Conservation (phyloP, 2,329 filamentous ascomycete genomes). For the Lachnum nothofagi region DNA sequence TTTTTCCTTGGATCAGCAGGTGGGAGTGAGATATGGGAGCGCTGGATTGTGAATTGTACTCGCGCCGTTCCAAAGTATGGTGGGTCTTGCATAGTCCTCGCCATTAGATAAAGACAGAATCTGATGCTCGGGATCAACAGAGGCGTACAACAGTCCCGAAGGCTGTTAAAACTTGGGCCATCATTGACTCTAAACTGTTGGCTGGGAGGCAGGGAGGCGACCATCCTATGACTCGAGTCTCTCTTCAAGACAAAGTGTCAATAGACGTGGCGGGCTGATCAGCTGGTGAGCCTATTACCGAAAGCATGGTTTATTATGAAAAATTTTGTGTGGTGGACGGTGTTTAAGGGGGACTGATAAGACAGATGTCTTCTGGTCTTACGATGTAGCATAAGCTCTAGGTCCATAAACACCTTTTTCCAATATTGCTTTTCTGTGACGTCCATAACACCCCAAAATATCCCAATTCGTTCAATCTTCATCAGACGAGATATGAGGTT, state of each 20-base stretch:
- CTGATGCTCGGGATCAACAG: constrained; percentile 26
- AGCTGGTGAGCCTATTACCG: constrained; percentile 21
- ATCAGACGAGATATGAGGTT: constrained; percentile 18
- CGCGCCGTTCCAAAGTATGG: constrained; percentile 20
- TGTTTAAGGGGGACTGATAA: constrained; percentile 11
- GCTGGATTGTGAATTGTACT: constrained; percentile 24
- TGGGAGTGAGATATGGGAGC: constrained; percentile 17
- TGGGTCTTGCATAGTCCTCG: constrained; percentile 29
- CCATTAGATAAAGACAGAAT: constrained; percentile 20
- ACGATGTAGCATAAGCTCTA: constrained; percentile 28
- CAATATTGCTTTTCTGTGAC: background rate
- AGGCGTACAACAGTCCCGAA: constrained; percentile 24
- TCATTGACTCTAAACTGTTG: constrained; percentile 27
- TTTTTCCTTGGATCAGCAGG: constrained; percentile 25
- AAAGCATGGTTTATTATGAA: constrained; percentile 18
- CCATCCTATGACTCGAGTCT: constrained; percentile 27
- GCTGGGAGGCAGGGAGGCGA: constrained; percentile 32
- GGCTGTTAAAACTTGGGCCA: constrained; percentile 27
- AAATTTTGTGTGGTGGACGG: constrained; percentile 18
- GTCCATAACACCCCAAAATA: background rate
- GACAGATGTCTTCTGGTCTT: constrained; percentile 17
- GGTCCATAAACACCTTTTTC: constrained; percentile 24
- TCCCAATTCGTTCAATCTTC: constrained; percentile 12
- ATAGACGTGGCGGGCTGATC: constrained; percentile 27
- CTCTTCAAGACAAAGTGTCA: constrained; percentile 13